Evolutionary conservation across 352 stramenopile species (phyloP).

Genomic region (Pythium oligandrum): DNA sequence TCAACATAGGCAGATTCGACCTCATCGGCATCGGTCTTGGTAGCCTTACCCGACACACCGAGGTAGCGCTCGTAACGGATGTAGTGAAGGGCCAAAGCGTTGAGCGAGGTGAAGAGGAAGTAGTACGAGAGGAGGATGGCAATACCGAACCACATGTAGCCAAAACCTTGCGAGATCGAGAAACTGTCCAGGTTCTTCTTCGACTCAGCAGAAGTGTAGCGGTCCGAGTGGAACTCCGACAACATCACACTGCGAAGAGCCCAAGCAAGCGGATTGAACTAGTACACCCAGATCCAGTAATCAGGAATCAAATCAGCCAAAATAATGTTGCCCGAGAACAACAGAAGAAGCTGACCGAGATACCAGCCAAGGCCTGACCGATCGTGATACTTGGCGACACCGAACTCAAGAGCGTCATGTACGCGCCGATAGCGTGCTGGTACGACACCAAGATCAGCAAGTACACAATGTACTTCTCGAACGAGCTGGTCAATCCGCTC

Average conservation of each 20-base stretch:
- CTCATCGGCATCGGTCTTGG: conserved; percentile 23
- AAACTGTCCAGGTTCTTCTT: conserved; percentile 28
- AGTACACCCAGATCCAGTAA: conserved; percentile 82
- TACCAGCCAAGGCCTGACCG: conserved; percentile 33
- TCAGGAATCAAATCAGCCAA: conserved; percentile 52
- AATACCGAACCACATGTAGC: conserved; percentile 49
- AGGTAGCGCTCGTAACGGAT: conserved; percentile 50
- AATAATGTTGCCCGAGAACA: conserved; percentile 77
- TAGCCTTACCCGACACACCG: conserved; percentile 28
- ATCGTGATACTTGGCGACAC: conserved; percentile 52
- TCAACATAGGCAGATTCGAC: conserved; percentile 32
- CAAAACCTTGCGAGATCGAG: conserved; percentile 31
- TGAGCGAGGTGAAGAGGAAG: conserved; percentile 45
- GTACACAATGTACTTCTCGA: conserved; percentile 74
- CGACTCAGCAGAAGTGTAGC: conserved; percentile 18
- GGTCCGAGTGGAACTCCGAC: conserved; percentile 50
- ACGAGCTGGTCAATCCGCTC: conserved; percentile 62
- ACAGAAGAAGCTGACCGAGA: conserved; percentile 61
- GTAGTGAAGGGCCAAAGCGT: conserved; percentile 38
- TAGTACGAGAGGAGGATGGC: conserved; percentile 42
- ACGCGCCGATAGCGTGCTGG: conserved; percentile 59
- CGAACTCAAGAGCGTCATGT: conserved; percentile 57
- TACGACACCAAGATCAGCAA: conserved; percentile 73
- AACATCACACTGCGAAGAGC: conserved; percentile 50
- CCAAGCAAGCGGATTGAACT: conserved; percentile 62